Evolutionary conservation across 352 stramenopile genomes (phyloP), one percentile per base, ranked within the genome.

Genomic region (Phytophthora cactorum): DNA sequence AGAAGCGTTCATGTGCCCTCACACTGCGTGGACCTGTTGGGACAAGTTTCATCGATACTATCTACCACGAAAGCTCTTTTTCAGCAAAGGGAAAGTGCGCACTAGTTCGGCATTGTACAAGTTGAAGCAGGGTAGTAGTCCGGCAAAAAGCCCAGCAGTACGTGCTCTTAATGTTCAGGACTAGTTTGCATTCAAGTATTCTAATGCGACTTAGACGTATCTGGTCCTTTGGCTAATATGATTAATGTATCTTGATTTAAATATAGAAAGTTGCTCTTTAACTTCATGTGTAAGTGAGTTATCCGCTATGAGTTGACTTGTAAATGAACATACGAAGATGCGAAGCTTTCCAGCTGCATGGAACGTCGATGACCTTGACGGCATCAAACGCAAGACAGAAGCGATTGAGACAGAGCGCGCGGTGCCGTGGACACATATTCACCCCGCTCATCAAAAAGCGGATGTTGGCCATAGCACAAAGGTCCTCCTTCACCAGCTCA

Each of bases 311-410:
- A 5, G n/a, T 49, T 6, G 43, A 49, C 17, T 49, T 49, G 43
- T 49, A 31, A 28, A 49, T 49, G 17, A 14, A 14, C 6, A 49
- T 14, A 10, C 10, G 15, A 11, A 15, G 43, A 29, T 11, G 17
- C 43, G 25, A n/a, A 31, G 43, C n/a, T 14, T 29, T 49, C 43
- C 43, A 49, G 43, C 43, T 49, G 17, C 43, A 49, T 14, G 43
- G 43, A 17, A 49, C 43, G 17, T 29, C 43, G 12, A 49, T n/a
- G 4, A 49, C 43, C 17, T 49, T 25, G 47, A 46, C 10, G 36
- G 10, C 3, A 28, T 28, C 14, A 43, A 22, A 31, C 29, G 28
- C 22, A 43, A 28, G 43, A 38, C 46, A 34, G n/a, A 31, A 22
- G 17, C 17, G 17, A 3, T 22, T 12, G 5, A 56, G 9, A 28